phyloP scores from a whole-genome alignment of 2,329 filamentous ascomycete genomes.

The Paramyrothecium roridum region DNA sequence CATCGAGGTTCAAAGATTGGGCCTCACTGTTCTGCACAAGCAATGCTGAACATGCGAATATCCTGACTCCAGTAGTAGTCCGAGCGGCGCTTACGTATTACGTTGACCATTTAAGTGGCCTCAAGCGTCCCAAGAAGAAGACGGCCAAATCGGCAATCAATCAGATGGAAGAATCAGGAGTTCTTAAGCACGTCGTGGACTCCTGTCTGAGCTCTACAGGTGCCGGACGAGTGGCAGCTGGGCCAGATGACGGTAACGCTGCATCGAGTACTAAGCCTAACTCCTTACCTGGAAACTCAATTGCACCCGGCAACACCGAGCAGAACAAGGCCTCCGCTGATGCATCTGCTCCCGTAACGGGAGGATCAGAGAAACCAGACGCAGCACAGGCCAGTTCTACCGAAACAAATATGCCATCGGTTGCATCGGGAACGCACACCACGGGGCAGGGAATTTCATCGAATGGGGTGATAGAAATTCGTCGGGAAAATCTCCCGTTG shows the following conservation, averaged over 20 bases:
- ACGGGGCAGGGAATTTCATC: neutral
- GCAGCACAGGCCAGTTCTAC: neutral
- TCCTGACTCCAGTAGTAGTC: constrained; percentile 18
- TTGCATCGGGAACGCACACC: neutral
- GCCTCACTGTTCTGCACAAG: constrained; percentile 21
- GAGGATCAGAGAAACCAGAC: neutral
- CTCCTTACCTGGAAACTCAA: too few relatives aligned
- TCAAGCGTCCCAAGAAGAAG: constrained; percentile 27
- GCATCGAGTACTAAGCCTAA: too few relatives aligned
- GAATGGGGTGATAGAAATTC: neutral
- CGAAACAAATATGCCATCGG: neutral
- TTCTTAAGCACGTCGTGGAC: neutral
- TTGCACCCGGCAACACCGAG: neutral
- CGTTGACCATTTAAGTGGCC: constrained; percentile 22
- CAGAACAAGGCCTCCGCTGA: neutral
- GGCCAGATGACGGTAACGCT: neutral
- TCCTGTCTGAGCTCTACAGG: neutral
- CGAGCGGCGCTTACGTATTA: constrained; percentile 24
- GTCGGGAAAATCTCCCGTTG: constrained; percentile 17
- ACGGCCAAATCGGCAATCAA: constrained; percentile 25
- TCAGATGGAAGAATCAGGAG: constrained; percentile 7
- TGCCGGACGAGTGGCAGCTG: neutral
- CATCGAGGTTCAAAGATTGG: constrained; percentile 31
- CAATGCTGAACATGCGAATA: constrained; percentile 17
- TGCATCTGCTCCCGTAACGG: neutral